Conservation (phyloP, 805 yeast species). For the Brettanomyces anomalus region DNA sequence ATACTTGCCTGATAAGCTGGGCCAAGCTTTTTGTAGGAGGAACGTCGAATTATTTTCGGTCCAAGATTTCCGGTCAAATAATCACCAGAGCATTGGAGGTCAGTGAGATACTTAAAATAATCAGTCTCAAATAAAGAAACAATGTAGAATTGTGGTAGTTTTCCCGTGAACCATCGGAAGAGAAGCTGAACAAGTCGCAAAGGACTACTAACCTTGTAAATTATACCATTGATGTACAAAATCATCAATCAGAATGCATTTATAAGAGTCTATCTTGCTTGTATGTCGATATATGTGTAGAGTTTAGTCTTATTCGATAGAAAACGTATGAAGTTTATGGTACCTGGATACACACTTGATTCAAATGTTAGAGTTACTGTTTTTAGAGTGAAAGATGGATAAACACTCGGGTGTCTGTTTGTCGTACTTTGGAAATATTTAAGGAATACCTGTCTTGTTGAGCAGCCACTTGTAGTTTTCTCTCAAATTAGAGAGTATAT, state of each 20-base stretch:
- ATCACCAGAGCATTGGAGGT: constrained; percentile 12
- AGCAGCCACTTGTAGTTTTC: too few species aligned
- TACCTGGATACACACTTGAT: too few species aligned
- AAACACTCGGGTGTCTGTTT: too few species aligned
- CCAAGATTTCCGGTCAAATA: constrained; percentile 20
- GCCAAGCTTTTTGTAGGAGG: constrained; percentile 9
- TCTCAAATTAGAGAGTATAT: too few species aligned
- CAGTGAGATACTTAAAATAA: constrained; percentile 13
- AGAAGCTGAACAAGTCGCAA: background rate
- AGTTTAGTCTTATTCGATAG: too few species aligned
- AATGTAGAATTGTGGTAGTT: background rate
- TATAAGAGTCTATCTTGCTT: too few species aligned
- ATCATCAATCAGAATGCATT: constrained; percentile 1
- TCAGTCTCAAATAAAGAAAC: constrained; percentile 2
- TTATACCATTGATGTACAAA: constrained; percentile 7
- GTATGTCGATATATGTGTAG: too few species aligned
- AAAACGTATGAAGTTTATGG: too few species aligned
- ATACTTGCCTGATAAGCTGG: constrained; percentile 13
- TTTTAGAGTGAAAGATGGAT: too few species aligned
- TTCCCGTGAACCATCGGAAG: background rate
- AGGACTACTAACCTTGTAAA: constrained; percentile 1
- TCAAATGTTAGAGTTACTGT: too few species aligned
- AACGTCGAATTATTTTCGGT: constrained; percentile 10
- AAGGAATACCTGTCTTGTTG: too few species aligned
- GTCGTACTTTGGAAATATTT: too few species aligned